Evolutionary conservation across 179 eudicot species (phyloP), one percentile per base, ranked within the genome.

Genomic region (Amaranthus tricolor): DNA sequence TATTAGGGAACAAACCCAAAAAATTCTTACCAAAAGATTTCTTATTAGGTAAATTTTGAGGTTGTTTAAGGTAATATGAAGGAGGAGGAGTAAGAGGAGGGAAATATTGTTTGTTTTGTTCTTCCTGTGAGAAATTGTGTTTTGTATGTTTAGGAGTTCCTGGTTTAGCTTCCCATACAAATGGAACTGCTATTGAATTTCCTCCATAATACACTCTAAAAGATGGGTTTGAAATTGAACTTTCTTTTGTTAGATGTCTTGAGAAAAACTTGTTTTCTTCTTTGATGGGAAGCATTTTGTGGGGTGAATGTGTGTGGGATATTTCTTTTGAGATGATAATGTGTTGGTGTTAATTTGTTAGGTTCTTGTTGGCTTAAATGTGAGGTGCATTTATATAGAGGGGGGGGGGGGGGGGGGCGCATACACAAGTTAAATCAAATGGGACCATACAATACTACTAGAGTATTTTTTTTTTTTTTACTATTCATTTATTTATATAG

Each of bases 121-220:
- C 50, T 17, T 24, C 45, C 6, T 40, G 13, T 0, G 53, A 63
- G 45, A 43, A 53, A 45, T 3, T 16, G 14, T 48, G 65, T 19
- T 58, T 66, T 0, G 74, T 20, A 45, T 83, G 81, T 57, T 84
- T 84, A 13, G 87, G 87, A 47, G 87, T 84, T 1, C 87, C 87
- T 7, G 87, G 85, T 20, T 63, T 78, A 4, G 82, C 73, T 54
- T 84, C 87, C 87, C 87, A 84, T 8, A 68, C 58, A 62, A 84
- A 84, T 16, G 87, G 87, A 1, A 84, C 76, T 2, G 62, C 71
- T 3, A 72, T 63, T 15, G 82, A 56, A 50, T 72, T 72, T 6
- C 66, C 82, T 5, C 75, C 80, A 43, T 81, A 78, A 72, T 75
- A 80, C 4, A 81, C 68, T 70, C 82, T 75, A 31, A 78, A 62